phyloP scores from a whole-genome alignment of 2,329 filamentous ascomycete species.

The Cladosporium sp. region DNA sequence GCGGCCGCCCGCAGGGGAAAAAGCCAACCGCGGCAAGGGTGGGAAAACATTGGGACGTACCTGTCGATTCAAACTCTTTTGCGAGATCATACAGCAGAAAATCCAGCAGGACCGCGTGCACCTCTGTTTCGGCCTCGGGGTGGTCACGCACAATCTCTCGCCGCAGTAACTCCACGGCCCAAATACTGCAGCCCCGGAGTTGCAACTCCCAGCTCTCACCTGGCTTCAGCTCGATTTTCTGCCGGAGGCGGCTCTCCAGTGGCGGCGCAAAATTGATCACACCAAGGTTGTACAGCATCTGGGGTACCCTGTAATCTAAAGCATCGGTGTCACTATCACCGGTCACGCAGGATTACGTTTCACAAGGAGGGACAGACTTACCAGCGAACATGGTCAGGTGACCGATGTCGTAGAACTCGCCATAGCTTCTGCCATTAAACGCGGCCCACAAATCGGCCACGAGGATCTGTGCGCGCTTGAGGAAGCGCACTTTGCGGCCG shows the following conservation, averaged over 20 bases:
- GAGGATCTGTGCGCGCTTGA: conserved; percentile 94
- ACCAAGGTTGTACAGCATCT: conserved; percentile 80
- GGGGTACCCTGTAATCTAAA: conserved; percentile 86
- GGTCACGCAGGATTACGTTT: conserved; percentile 3
- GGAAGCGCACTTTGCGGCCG: conserved; percentile 69
- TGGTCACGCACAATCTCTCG: conserved; percentile 73
- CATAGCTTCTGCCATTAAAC: conserved; percentile 76
- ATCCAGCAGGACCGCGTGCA: conserved; percentile 92
- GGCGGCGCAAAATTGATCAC: conserved; percentile 81
- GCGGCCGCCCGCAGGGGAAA: conserved; percentile 2
- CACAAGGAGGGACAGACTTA: conserved; percentile 27
- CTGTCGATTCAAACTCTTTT: conserved; percentile 68
- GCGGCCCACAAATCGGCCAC: conserved; percentile 97
- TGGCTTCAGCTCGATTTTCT: conserved; percentile 61
- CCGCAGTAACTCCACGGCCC: conserved; percentile 86
- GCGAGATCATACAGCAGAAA: conserved; percentile 96
- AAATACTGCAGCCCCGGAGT: conserved; percentile 87
- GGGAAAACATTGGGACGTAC: conserved; percentile 28
- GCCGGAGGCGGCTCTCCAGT: conserved; percentile 66
- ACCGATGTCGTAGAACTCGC: conserved; percentile 83
- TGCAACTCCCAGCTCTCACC: conserved; percentile 82
- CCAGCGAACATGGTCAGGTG: conserved; percentile 96
- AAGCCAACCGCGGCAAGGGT: conserved; percentile 1
- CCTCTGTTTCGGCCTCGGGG: conserved; percentile 53
- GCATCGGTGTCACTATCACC: conserved; percentile 7